These are phyloP conservation scores for Perilla frutescens DNA, from an alignment of 257 asterid species.

Conservation along the genomic window DNA sequence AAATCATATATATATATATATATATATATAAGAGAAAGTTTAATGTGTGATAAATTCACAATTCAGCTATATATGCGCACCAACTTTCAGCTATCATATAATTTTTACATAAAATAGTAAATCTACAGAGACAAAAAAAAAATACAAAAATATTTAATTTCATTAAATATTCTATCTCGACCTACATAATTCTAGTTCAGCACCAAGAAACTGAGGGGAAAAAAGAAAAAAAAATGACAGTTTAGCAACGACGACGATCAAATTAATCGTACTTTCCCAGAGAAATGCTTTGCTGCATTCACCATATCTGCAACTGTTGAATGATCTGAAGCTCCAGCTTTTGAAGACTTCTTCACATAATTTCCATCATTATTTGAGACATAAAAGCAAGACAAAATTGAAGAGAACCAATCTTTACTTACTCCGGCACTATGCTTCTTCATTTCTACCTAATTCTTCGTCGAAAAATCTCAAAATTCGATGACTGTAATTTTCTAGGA, in stretches of 20 bases:
- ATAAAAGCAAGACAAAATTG: constrained; percentile 34
- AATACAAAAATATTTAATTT: too few relatives aligned
- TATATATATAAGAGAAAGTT: too few relatives aligned
- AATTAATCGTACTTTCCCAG: constrained; percentile 46
- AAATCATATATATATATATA: too few relatives aligned
- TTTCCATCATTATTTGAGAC: constrained; percentile 19
- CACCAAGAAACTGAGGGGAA: too few relatives aligned
- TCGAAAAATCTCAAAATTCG: too few relatives aligned
- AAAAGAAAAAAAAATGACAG: too few relatives aligned
- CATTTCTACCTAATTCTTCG: neutral
- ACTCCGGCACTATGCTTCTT: constrained; percentile 9
- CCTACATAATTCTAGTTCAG: too few relatives aligned
- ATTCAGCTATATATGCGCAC: too few relatives aligned
- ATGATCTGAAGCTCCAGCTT: constrained; percentile 21
- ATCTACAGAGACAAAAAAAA: neutral
- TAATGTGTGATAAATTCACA: too few relatives aligned
- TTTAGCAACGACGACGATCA: constrained; percentile 3
- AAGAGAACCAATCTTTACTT: constrained; percentile 6
- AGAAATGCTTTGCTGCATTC: constrained; percentile 57
- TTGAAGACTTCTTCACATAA: constrained; percentile 16
- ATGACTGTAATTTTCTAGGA: neutral
- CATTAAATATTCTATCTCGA: too few relatives aligned
- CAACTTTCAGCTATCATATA: too few relatives aligned
- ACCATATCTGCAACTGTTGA: constrained; percentile 48
- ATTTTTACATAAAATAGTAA: too few relatives aligned